Evolutionary conservation across 75 land plant species (phyloP), one percentile per base, ranked within the genome.

Genomic region (Adiantum capillusveneris): DNA sequence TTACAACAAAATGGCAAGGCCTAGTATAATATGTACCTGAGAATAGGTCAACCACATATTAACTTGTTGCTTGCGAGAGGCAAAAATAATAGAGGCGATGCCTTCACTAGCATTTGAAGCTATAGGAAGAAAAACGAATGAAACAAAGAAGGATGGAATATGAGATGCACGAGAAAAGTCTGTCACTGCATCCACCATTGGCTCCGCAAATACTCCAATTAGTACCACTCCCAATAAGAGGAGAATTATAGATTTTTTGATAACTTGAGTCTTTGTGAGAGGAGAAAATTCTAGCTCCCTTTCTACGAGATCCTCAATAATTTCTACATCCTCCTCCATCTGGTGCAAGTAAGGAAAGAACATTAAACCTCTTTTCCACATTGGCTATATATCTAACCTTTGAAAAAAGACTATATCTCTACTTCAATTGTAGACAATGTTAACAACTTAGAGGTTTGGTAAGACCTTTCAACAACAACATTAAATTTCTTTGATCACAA

Each of bases 91-190:
- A 21, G 81, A 71, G 1, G 84, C 74, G 7, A 78, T 71, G 16
- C 64, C 75, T 61, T 77, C 84, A 53, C 84, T 82, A 41, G 84
- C 74, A 64, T 65, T 77, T 20, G 73, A 78, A 13, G 78, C 81
- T 12, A 78, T 62, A 20, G 84, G 84, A 58, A 73, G 60, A 0
- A 65, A 57, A 19, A 82, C 71, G 28, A 82, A 78, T 3, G 81
- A 73, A 29, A 77, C 62, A 53, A 77, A 78, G 70, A 82, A 82
- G 3, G 78, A 59, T 25, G 84, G 80, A 12, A 81, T 77, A 44
- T 54, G 57, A 16, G 73, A 60, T 12, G 73, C 81, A 53, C 2
- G 17, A 7, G 80, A 81, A 53, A 81, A 81, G 48, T 74, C 60
- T 26, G 77, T 66, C 42, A 78, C 76, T 34, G 75, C 75, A 54